phyloP scores from a whole-genome alignment of 1,284 basidiomycete genomes.

The Butyriboletus appendiculatus region DNA sequence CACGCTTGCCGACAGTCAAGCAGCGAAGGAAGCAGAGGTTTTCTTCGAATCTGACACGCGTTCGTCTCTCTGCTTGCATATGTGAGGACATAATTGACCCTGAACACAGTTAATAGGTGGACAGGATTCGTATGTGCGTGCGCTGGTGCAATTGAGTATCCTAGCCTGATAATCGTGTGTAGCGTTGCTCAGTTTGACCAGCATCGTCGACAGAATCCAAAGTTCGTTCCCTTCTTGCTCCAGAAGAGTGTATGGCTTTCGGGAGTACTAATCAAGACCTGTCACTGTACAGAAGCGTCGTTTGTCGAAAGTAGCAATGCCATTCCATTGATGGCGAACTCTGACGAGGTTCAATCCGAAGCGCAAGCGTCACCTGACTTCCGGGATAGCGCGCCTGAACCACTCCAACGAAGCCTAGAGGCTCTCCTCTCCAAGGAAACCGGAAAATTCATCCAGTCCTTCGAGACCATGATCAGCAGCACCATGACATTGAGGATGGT shows the following conservation, averaged over 20 bases:
- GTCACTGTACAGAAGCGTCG: background rate
- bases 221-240: background rate
- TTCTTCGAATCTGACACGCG: background rate
- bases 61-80: background rate
- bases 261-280: background rate
- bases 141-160: too few species aligned
- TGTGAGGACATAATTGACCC: background rate
- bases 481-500: background rate
- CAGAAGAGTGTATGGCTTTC: background rate
- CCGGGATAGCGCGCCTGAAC: background rate
- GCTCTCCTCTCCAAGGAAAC: slow-evolving; percentile 4
- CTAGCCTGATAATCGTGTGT: background rate
- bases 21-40: too few species aligned
- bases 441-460: background rate
- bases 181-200: background rate
- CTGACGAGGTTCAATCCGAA: background rate
- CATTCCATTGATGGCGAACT: background rate
- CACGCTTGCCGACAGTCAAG: background rate
- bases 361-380: background rate
- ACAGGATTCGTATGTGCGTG: background rate
- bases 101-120: slow-evolving; percentile 6
- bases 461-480: slow-evolving; percentile 6
- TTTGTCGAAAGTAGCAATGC: background rate
- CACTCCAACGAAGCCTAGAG: background rate
- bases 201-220: background rate